phyloP scores from a whole-genome alignment of 2,329 filamentous ascomycete genomes.

The Stylonectria norvegica region DNA sequence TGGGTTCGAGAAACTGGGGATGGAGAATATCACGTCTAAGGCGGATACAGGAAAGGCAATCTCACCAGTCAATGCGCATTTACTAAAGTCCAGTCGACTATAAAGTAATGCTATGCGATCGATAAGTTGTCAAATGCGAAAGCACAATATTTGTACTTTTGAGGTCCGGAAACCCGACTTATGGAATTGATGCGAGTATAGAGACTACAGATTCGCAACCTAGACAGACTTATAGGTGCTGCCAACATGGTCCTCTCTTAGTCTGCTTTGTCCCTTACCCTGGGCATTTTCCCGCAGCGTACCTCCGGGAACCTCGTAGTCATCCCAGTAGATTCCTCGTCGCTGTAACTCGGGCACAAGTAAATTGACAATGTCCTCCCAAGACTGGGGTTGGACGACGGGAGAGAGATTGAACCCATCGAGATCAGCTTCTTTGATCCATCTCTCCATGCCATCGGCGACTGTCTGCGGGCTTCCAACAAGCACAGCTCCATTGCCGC shows the following conservation, averaged over 20 bases:
- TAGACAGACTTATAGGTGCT: not conserved
- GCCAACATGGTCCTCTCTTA: slow-evolving; percentile 5
- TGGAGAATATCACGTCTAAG: slow-evolving; percentile 26
- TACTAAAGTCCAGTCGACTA: slow-evolving; percentile 25
- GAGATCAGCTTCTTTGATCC: slow-evolving; percentile 8
- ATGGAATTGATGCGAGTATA: too few relatives aligned
- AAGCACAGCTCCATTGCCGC: slow-evolving; percentile 4
- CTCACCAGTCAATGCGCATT: slow-evolving; percentile 23
- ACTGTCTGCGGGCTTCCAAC: slow-evolving; percentile 11
- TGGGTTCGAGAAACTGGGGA: slow-evolving; percentile 24
- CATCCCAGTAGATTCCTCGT: slow-evolving; percentile 9
- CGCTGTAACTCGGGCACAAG: slow-evolving; percentile 8
- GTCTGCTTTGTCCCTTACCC: not conserved
- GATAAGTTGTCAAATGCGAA: too few relatives aligned
- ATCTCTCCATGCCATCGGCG: slow-evolving; percentile 8
- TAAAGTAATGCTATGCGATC: too few relatives aligned
- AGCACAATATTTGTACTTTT: too few relatives aligned
- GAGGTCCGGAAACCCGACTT: too few relatives aligned
- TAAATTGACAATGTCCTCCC: slow-evolving; percentile 7
- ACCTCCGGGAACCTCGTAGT: slow-evolving; percentile 6
- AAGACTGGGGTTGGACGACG: slow-evolving; percentile 7
- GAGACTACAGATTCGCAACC: too few relatives aligned
- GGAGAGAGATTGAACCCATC: slow-evolving; percentile 12
- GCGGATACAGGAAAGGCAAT: slow-evolving; percentile 21
- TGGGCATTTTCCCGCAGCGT: slow-evolving; percentile 7